Conservation (phyloP, 1,139 yeast species). For the Kodamaea suecica region DNA sequence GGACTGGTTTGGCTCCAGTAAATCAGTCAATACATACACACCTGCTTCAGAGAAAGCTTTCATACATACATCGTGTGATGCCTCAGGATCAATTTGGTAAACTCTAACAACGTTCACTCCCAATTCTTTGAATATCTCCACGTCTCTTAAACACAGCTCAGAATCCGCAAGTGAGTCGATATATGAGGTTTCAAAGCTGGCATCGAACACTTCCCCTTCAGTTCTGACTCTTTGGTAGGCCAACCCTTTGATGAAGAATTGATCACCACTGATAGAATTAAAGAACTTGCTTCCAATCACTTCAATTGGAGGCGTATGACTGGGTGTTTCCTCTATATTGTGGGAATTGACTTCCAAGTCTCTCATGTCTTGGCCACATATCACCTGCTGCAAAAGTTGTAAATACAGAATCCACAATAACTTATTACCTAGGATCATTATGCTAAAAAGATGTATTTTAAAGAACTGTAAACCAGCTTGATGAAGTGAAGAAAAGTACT, state of each 20-base stretch:
- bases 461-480: too few relatives aligned
- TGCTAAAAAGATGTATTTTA: too few relatives aligned
- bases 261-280: slow-evolving; percentile 38
- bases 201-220: slow-evolving; percentile 25
- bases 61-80: slow-evolving; percentile 56
- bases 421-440: too few relatives aligned
- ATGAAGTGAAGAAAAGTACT: too few relatives aligned
- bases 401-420: too few relatives aligned
- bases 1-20: slow-evolving; percentile 52
- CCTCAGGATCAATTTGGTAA: slow-evolving; percentile 50
- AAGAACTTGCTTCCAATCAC: slow-evolving; percentile 49
- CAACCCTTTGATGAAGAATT: slow-evolving; percentile 56
- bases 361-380: not conserved
- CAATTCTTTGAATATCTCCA: slow-evolving; percentile 43
- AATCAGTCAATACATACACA: slow-evolving; percentile 53
- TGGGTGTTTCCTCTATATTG: not conserved
- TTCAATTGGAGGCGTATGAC: slow-evolving; percentile 22
- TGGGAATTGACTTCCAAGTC: too few relatives aligned
- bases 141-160: slow-evolving; percentile 48
- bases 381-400: not conserved
- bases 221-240: slow-evolving; percentile 53
- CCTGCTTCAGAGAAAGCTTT: slow-evolving; percentile 50
- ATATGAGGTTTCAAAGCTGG: slow-evolving; percentile 30
- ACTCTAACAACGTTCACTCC: slow-evolving; percentile 55
- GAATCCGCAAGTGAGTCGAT: slow-evolving; percentile 54